A percentile compares a stretch with the other conserved stretches of the same genome.
Conservation (phyloP, 1,284 basidiomycete species). For the Phellopilus nigrolimitatus region DNA sequence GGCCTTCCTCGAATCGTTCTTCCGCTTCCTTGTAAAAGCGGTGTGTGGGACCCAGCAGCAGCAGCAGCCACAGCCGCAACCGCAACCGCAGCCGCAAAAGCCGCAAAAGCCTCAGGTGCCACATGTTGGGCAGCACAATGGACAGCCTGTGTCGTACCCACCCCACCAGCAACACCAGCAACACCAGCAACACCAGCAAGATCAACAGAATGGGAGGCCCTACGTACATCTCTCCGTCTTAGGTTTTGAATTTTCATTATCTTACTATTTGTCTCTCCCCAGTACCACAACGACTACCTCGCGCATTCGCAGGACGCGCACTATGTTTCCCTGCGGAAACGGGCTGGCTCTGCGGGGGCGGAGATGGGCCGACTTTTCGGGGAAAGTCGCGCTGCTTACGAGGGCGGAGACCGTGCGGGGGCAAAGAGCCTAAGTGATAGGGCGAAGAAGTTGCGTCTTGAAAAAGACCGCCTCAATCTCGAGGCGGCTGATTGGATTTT, state of each 20-base stretch:
- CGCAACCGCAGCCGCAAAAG: conserved; percentile 25
- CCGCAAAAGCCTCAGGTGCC: no score
- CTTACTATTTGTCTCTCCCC: neutral
- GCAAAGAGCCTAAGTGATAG: conserved; percentile 84
- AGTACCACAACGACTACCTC: conserved; percentile 52
- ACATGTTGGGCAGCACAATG: conserved; percentile 19
- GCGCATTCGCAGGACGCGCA: conserved; percentile 66
- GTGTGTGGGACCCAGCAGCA: conserved; percentile 24
- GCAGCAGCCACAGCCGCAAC: conserved; percentile 19
- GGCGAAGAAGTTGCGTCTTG: conserved; percentile 77
- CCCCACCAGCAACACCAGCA: conserved; percentile 17
- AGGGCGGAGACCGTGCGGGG: conserved; percentile 64
- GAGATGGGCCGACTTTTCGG: conserved; percentile 68
- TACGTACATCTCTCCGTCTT: neutral
- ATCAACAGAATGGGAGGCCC: conserved; percentile 17
- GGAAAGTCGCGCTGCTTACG: conserved; percentile 64
- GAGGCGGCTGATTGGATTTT: conserved; percentile 92
- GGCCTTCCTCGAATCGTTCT: conserved; percentile 8
- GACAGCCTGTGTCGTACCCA: conserved; percentile 16
- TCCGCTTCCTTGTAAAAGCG: conserved; percentile 23
- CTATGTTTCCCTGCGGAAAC: conserved; percentile 65
- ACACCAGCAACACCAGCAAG: conserved; percentile 18
- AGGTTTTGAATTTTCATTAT: neutral
- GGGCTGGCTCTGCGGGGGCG: conserved; percentile 71
- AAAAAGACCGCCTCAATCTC: conserved; percentile 80